Evolutionary conservation across 78 protist species (phyloP), one percentile per base, ranked within the genome.

Genomic region (Speleostelium caveatum): DNA sequence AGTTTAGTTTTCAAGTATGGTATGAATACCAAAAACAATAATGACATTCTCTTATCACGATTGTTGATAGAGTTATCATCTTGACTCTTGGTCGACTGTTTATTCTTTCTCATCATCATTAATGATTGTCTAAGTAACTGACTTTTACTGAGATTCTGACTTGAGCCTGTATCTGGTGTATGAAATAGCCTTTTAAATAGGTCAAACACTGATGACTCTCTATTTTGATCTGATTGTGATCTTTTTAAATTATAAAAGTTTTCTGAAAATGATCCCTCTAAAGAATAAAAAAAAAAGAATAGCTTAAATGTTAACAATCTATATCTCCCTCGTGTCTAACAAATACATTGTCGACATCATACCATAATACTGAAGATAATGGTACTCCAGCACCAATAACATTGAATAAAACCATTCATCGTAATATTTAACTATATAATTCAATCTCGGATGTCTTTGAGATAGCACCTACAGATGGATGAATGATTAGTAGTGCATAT

Each of bases 201-300:
- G 28, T 35, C n/a, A 73, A 53, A 53, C 30, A 53, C 12, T 38
- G 83, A 33, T 53, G 62, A 51, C 36, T 24, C 83, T 24, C 26
- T 61, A 28, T 58, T 59, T 3, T 26, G 22, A 19, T 35, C 61
- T 58, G 83, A 61, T 74, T 74, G 30, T 14, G 68, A 32, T 78
- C 94, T 88, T 63, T 75, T 73, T 60, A 88, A 72, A 59, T 78
- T 78, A 63, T 88, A 88, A 62, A 88, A 88, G 66, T 88, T 78
- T 32, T 88, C 94, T n/a, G 94, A 76, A 73, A 88, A 88, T 76
- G 94, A 88, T 67, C 86, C 87, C 36, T 88, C 94, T 86, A 26
- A 19, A 63, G 28, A 19, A 32, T 56, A 22, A 16, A 8, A 2
- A 56, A 24, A 32, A 59, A 59, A 14, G 6, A 22, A 56, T 10